These are phyloP conservation scores for Phlyctochytrium arcticum DNA, from an alignment of 192 early-diverging fungal species.

Conservation along the genomic window DNA sequence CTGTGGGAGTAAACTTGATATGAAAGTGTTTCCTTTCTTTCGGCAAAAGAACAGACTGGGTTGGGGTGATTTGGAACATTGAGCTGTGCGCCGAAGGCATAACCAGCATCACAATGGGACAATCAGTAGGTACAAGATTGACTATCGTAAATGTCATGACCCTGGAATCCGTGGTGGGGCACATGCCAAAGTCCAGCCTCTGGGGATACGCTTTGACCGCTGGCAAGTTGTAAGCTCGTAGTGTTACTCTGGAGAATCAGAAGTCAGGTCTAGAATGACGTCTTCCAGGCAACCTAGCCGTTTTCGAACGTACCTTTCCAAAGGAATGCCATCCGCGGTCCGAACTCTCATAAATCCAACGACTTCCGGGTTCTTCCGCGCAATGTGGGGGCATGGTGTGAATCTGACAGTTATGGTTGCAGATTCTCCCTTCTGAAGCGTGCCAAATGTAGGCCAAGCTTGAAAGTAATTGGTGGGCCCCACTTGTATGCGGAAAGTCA, in stretches of 20 bases:
- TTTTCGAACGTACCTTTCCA: slow-evolving; percentile 40
- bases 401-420: slow-evolving; percentile 27
- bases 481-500: slow-evolving; percentile 34
- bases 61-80: slow-evolving; percentile 30
- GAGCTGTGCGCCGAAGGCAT: slow-evolving; percentile 9
- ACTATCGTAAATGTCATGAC: slow-evolving; percentile 26
- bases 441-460: slow-evolving; percentile 36
- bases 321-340: slow-evolving; percentile 30
- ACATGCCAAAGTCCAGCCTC: slow-evolving; percentile 42
- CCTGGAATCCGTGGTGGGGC: slow-evolving; percentile 36
- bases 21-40: slow-evolving; percentile 39
- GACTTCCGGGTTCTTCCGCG: slow-evolving; percentile 34
- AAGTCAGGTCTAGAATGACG: not conserved
- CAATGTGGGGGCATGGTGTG: slow-evolving; percentile 28
- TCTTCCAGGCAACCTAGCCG: not conserved
- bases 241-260: slow-evolving; percentile 28
- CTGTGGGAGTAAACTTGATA: slow-evolving; percentile 35
- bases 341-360: slow-evolving; percentile 40
- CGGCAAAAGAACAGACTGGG: slow-evolving; percentile 37
- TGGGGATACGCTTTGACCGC: slow-evolving; percentile 34
- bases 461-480: slow-evolving; percentile 39
- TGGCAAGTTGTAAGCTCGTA: slow-evolving; percentile 46
- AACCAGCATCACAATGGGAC: slow-evolving; percentile 37
- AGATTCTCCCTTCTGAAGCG: slow-evolving; percentile 34
- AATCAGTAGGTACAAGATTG: slow-evolving; percentile 43